phyloP scores from a whole-genome alignment of 768 basidiomycete species.

The Hebeloma cylindrosporum region DNA sequence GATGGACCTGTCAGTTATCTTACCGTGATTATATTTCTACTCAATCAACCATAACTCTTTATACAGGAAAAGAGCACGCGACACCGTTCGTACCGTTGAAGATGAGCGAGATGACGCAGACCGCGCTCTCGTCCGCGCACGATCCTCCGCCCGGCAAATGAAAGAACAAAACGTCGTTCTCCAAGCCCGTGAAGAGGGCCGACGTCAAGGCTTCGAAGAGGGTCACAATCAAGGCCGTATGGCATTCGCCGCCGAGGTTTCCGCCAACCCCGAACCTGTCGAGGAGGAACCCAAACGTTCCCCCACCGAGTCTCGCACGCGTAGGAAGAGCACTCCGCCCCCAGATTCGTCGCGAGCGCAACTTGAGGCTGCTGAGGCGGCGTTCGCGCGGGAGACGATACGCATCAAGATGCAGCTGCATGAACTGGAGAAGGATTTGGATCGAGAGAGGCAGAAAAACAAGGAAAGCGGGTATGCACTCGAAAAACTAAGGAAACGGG shows the following conservation, averaged over 20 bases:
- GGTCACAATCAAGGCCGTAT: slow-evolving; percentile 52
- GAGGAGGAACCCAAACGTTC: neutral
- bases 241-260: slow-evolving; percentile 10
- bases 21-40: neutral
- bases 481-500: slow-evolving; percentile 9
- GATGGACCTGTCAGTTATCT: slow-evolving; percentile 28
- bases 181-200: slow-evolving; percentile 56
- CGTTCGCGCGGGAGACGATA: slow-evolving; percentile 18
- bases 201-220: slow-evolving; percentile 41
- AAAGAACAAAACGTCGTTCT: slow-evolving; percentile 52
- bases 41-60: neutral
- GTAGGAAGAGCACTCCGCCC: neutral
- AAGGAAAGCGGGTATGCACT: slow-evolving; percentile 17
- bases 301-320: slow-evolving; percentile 1
- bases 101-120: slow-evolving; percentile 34
- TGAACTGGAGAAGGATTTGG: slow-evolving; percentile 21
- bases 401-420: slow-evolving; percentile 20
- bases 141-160: slow-evolving; percentile 52
- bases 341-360: slow-evolving; percentile 1
- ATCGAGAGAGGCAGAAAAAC: slow-evolving; percentile 20
- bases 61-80: slow-evolving; percentile 25
- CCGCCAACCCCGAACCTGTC: too few relatives aligned
- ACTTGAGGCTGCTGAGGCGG: slow-evolving; percentile 15
- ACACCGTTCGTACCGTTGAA: slow-evolving; percentile 27
- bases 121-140: slow-evolving; percentile 37